Evolutionary conservation across 371 early-diverging fungal genomes (phyloP).

Genomic region (Lichtheimia ornata): DNA sequence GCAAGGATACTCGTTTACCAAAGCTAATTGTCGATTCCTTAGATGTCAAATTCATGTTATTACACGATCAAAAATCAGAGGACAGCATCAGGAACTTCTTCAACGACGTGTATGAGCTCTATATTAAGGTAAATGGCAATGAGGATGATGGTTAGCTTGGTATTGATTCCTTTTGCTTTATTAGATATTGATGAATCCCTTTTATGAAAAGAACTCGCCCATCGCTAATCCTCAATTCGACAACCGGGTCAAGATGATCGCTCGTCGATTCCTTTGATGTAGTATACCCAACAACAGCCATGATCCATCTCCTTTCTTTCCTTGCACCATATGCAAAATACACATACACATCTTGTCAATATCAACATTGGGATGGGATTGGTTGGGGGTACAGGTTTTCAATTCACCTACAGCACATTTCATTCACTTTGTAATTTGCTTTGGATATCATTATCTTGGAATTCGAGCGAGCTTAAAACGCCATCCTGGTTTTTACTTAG

Average conservation of each 20-base stretch:
- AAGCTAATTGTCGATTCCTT: conserved; percentile 6
- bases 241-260: conserved; percentile 70
- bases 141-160: neutral
- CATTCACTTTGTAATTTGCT: too few relatives aligned
- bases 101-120: conserved; percentile 87
- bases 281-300: too few relatives aligned
- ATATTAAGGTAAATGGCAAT: conserved; percentile 74
- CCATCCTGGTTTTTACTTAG: too few relatives aligned
- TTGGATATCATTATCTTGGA: too few relatives aligned
- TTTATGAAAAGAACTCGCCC: conserved; percentile 80
- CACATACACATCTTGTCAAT: too few relatives aligned
- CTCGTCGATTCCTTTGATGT: conserved; percentile 75
- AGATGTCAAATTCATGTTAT: conserved; percentile 87
- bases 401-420: too few relatives aligned
- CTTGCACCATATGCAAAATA: too few relatives aligned
- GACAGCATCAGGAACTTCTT: conserved; percentile 92
- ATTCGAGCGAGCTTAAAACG: too few relatives aligned
- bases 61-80: conserved; percentile 86
- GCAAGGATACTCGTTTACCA: neutral
- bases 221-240: conserved; percentile 87
- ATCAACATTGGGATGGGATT: too few relatives aligned
- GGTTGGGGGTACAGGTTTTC: too few relatives aligned
- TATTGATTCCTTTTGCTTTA: neutral
- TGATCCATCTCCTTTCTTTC: too few relatives aligned
- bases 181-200: conserved; percentile 86